Evolutionary conservation across 371 early-diverging fungal genomes (phyloP).

Genomic region (Rhizopus delemar): DNA sequence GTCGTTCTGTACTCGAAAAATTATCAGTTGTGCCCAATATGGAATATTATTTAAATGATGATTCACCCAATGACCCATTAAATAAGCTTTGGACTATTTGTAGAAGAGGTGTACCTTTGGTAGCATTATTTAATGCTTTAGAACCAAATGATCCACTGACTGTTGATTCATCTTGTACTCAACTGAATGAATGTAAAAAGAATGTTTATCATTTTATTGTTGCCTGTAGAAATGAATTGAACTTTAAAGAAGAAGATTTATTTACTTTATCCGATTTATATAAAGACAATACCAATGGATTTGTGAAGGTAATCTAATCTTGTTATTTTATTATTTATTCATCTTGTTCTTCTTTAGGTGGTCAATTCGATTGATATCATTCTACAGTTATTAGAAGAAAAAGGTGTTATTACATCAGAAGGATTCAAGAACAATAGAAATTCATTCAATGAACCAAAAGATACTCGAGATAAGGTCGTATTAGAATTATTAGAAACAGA

Average conservation of each 20-base stretch:
- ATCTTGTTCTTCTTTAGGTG: constrained; percentile 25
- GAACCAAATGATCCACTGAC: constrained; percentile 58
- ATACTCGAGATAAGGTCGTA: constrained; percentile 84
- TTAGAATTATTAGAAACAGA: constrained; percentile 93
- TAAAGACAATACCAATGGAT: constrained; percentile 92
- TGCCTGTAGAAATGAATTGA: constrained; percentile 68
- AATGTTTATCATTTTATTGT: constrained; percentile 79
- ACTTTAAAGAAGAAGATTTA: constrained; percentile 73
- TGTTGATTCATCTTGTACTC: constrained; percentile 44
- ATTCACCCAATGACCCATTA: constrained; percentile 53
- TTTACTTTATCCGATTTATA: constrained; percentile 87
- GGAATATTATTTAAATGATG: constrained; percentile 61
- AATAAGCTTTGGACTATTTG: constrained; percentile 86
- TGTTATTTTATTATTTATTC: neutral
- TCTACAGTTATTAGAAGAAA: constrained; percentile 65
- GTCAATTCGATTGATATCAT: constrained; percentile 72
- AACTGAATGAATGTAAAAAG: constrained; percentile 75
- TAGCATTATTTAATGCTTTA: constrained; percentile 78
- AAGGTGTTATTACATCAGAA: constrained; percentile 60
- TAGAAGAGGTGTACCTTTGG: constrained; percentile 85
- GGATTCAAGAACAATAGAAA: constrained; percentile 41
- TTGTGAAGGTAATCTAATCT: constrained; percentile 78
- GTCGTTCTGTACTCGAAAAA: constrained; percentile 60
- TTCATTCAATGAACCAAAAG: constrained; percentile 62
- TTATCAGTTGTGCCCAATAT: constrained; percentile 63